Evolutionary conservation across 352 stramenopile species (phyloP), one percentile per base, ranked within the genome.

Genomic region (Saprolegnia diclina): DNA sequence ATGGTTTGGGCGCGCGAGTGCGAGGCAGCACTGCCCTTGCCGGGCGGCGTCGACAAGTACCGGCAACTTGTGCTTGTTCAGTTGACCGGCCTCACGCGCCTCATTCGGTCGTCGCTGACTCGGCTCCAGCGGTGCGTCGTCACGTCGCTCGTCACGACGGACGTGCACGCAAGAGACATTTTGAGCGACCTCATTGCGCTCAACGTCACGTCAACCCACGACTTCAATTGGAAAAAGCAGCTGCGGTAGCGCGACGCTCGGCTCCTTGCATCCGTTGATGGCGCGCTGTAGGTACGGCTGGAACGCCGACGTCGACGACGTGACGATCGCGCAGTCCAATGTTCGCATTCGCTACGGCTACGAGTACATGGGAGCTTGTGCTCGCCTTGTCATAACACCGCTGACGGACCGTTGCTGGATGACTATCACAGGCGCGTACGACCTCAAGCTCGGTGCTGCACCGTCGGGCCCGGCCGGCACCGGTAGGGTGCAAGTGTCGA

Each of bases 371-470:
- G 91, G 91, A 5, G 92, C 90, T 11, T 90, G 85, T 40, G 90
- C 78, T 19, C 81, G 92, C 0, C 79, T 98, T 4, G 92, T 98
- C 10, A 97, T 98, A 64, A 98, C 92, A 7, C 92, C 92, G 11
- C 72, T 98, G 45, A 98, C 92, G 0, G 92, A 98, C 71, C 84
- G 91, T 0, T 97, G 89, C 67, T 98, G 94, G 82, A 92, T 98
- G 74, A 97, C 92, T 10, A 89, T 98, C 21, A 97, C 91, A 0
- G 84, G 88, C 19, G 92, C 92, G 1, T 75, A 98, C 4, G 80
- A 92, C 22, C 63, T 98, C 16, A 82, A 77, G n/a, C 89, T 96
- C 26, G 92, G 92, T 10, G 92, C 87, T 5, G 85, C 91, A 0
- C 91, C 91, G 7, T 94, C 91, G 5, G 91, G 91, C 21, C 89